A percentile compares a stretch with the other conserved stretches of the same genome.
phyloP scores from a whole-genome alignment of 139 green algal species.

The Bryopsis sp. region DNA sequence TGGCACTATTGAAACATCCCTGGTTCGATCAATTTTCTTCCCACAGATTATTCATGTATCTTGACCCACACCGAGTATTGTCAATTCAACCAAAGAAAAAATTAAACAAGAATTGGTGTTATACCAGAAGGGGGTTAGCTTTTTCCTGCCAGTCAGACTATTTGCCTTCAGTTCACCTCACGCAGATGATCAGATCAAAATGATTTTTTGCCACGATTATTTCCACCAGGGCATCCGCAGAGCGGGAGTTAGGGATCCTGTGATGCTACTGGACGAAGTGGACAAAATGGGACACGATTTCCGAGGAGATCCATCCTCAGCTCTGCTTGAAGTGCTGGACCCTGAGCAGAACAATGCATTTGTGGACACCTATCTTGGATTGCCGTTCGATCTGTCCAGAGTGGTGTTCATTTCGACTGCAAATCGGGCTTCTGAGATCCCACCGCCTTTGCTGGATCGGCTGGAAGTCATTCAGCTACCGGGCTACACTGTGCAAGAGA shows the following conservation, averaged over 20 bases:
- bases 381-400: constrained; percentile 84
- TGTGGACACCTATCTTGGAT: constrained; percentile 88
- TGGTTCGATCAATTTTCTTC: too few relatives aligned
- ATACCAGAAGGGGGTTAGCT: too few relatives aligned
- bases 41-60: too few relatives aligned
- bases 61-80: too few relatives aligned
- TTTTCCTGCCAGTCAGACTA: too few relatives aligned
- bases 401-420: constrained; percentile 91
- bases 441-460: constrained; percentile 78
- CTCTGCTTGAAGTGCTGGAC: constrained; percentile 70
- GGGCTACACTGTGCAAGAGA: constrained; percentile 89
- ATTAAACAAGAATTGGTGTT: too few relatives aligned
- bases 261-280: constrained; percentile 95
- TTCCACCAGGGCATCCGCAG: constrained; percentile 30
- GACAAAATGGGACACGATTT: constrained; percentile 74
- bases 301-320: constrained; percentile 66
- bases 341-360: constrained; percentile 91
- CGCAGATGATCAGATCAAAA: too few relatives aligned
- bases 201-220: background rate
- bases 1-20: too few relatives aligned
- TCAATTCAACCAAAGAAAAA: too few relatives aligned
- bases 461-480: constrained; percentile 70
- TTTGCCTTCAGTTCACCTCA: too few relatives aligned
- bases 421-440: constrained; percentile 54
- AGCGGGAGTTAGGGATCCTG: constrained; percentile 63